Evolutionary conservation across 1,284 basidiomycete species (phyloP).

Genomic region (Laetiporus sulphureus): DNA sequence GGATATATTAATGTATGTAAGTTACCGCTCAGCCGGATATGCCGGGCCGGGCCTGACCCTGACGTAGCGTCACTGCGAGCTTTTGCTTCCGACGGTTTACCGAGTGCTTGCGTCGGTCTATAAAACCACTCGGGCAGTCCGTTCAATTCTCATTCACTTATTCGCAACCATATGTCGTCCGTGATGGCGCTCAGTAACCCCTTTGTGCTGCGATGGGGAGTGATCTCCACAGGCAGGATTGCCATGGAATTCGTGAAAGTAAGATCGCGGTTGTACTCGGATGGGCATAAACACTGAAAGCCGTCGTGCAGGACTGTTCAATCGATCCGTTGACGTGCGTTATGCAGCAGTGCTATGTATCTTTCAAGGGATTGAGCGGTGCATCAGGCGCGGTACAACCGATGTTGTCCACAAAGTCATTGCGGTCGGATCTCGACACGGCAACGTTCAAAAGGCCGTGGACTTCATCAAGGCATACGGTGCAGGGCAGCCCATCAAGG

Average conservation of each 20-base stretch:
- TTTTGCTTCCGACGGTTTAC: slow-evolving; percentile 7
- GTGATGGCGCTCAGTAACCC: slow-evolving; percentile 18
- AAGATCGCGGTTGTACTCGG: slow-evolving; percentile 2
- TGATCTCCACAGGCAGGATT: slow-evolving; percentile 47
- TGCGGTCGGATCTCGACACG: slow-evolving; percentile 71
- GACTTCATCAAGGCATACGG: slow-evolving; percentile 59
- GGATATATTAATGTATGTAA: neutral
- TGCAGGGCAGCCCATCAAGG: slow-evolving; percentile 48
- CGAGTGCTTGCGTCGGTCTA: neutral
- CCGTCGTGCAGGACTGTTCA: slow-evolving; percentile 33
- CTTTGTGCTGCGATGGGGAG: slow-evolving; percentile 46
- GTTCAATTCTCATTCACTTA: neutral
- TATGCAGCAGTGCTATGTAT: slow-evolving; percentile 1
- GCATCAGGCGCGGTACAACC: slow-evolving; percentile 25
- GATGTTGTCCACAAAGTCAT: slow-evolving; percentile 75
- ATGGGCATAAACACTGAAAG: neutral
- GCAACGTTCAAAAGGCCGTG: slow-evolving; percentile 56
- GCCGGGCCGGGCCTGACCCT: slow-evolving; percentile 7
- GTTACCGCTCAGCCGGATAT: no score
- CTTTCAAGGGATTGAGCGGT: neutral
- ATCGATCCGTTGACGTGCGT: slow-evolving; percentile 42
- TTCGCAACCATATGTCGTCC: neutral
- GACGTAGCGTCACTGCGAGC: neutral
- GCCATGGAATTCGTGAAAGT: slow-evolving; percentile 40
- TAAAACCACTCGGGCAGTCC: neutral